These are phyloP conservation scores for Myriosclerotinia scirpicola DNA, from an alignment of 2,329 filamentous ascomycete genomes.

Conservation along the genomic window DNA sequence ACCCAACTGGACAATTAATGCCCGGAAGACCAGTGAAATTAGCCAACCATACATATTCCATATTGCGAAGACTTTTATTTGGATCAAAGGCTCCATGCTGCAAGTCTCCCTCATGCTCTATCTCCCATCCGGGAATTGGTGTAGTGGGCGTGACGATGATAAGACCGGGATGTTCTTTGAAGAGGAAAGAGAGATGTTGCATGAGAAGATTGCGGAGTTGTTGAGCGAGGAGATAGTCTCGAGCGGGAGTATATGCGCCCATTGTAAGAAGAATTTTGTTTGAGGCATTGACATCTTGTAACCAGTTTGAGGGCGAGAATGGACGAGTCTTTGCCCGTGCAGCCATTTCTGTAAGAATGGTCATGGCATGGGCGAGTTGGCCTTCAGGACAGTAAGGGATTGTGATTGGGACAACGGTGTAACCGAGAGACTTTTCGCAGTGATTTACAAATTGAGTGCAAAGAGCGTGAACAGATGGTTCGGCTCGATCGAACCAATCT, in stretches of 20 bases:
- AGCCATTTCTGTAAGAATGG: constrained; percentile 72
- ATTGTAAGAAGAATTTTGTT: constrained; percentile 71
- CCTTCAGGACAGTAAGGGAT: constrained; percentile 69
- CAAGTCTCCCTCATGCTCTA: constrained; percentile 54
- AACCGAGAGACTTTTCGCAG: constrained; percentile 52
- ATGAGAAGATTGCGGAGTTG: constrained; percentile 74
- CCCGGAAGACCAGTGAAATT: constrained; percentile 80
- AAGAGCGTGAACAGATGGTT: constrained; percentile 59
- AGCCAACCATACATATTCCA: constrained; percentile 83
- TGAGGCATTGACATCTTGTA: constrained; percentile 59
- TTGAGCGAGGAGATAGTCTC: constrained; percentile 71
- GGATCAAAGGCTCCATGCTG: constrained; percentile 74
- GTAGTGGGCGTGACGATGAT: constrained; percentile 77
- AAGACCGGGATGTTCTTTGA: constrained; percentile 68
- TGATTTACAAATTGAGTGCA: constrained; percentile 63
- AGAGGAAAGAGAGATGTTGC: constrained; percentile 73
- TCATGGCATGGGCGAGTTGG: constrained; percentile 73
- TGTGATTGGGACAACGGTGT: constrained; percentile 57
- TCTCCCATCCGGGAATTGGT: constrained; percentile 70
- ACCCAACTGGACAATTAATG: constrained; percentile 73
- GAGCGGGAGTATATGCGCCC: constrained; percentile 61
- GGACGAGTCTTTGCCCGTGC: constrained; percentile 40
- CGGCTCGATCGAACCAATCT: constrained; percentile 68
- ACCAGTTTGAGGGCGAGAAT: constrained; percentile 43
- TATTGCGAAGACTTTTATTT: constrained; percentile 70